phyloP scores from a whole-genome alignment of 257 asterid species.

The Salvia miltiorrhiza region DNA sequence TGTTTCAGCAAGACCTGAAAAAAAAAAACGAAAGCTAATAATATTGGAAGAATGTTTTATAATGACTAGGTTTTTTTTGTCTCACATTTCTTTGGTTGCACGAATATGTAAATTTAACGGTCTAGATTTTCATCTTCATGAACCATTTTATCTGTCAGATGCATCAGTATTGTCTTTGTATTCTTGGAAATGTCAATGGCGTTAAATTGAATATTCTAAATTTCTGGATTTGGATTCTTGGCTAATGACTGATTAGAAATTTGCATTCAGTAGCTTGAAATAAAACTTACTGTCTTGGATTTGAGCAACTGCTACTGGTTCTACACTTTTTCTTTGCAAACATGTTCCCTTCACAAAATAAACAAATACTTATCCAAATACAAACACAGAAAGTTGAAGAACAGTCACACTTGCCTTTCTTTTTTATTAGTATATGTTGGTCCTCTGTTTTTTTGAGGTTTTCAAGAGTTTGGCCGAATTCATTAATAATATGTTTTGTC shows the following conservation, averaged over 20 bases:
- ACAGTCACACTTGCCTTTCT: neutral
- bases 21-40: neutral
- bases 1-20: neutral
- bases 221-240: neutral
- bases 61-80: no score
- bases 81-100: no score
- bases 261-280: neutral
- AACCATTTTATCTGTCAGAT: neutral
- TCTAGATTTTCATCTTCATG: neutral
- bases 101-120: no score
- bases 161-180: neutral
- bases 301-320: neutral
- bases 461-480: neutral
- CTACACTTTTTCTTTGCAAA: neutral
- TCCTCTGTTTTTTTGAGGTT: neutral
- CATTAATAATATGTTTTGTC: slow-evolving; percentile 9
- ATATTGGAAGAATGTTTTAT: no score
- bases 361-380: neutral
- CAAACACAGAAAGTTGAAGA: neutral
- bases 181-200: neutral
- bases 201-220: neutral
- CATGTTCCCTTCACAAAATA: neutral
- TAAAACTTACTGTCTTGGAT: neutral
- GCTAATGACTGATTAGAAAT: neutral
- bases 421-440: neutral